Evolutionary conservation across 2,329 filamentous ascomycete genomes (phyloP), one percentile per base, ranked within the genome.

Genomic region (Microsporum ferrugineum): DNA sequence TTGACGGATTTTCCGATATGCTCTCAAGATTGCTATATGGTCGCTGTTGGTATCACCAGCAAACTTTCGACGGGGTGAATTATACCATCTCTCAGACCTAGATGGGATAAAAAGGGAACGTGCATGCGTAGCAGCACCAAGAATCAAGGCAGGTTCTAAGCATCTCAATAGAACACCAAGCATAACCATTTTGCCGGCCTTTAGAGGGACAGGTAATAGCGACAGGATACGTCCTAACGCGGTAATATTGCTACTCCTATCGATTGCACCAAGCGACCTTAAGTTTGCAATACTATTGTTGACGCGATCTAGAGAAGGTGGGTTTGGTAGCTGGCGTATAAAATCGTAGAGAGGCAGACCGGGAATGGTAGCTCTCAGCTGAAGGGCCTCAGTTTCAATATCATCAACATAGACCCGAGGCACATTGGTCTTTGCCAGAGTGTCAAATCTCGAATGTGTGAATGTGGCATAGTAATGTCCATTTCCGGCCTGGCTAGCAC

Each of bases 161-260:
- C 79, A 82, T 41, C 74, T 72, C 69, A 82, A 82, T 53, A 82
- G 74, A 31, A 79, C 68, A 4, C 79, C 79, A 7, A 82, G 68
- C 23, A 80, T 60, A 58, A 81, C 73, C 74, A 81, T 76, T 63
- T 80, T 81, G 34, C 75, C 79, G 39, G 77, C 65, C 2, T 69
- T 65, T 5, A 79, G 79, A 61, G 77, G 72, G 3, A 80, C 69
- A 2, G 77, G 75, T 57, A 78, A 62, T 12, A 68, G 65, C 5
- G 74, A 69, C 38, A 81, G 68, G n/a, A 78, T 62, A n/a, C 69
- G 69, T 17, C 79, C 79, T 4, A 82, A 71, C 12, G 71, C 66
- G 1, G 79, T 81, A 27, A 81, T 65, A 2, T 71, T 65, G 60
- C 79, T 76, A 6, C 76, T 65, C 3, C 70, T 60, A 7, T 76